phyloP scores from a whole-genome alignment of 352 stramenopile species.

The Phytopythium sindhum region DNA sequence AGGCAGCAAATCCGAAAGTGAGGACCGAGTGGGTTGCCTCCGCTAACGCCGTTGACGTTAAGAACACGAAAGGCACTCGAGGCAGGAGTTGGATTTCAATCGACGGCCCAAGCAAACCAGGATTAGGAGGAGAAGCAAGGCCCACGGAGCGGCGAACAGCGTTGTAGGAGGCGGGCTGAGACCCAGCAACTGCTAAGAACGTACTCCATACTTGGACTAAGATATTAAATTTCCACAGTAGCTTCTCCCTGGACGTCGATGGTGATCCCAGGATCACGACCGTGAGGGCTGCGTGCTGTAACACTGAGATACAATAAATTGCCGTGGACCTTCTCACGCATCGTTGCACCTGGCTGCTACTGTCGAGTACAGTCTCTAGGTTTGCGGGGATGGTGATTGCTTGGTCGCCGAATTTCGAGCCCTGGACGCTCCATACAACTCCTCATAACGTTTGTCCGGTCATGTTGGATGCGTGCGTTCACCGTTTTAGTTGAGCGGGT shows the following conservation, averaged over 20 bases:
- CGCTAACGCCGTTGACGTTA: too few species aligned
- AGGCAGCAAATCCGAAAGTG: slow-evolving; percentile 6
- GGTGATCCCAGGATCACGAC: not conserved
- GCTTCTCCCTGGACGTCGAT: not conserved
- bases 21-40: not conserved
- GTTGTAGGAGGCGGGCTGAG: not conserved
- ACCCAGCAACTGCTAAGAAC: not conserved
- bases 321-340: slow-evolving; percentile 1
- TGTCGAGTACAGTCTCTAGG: too few species aligned
- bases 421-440: not conserved
- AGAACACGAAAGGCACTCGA: not conserved
- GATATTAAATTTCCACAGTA: not conserved
- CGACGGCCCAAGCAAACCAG: not conserved
- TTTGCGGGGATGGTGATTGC: not conserved
- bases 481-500: too few species aligned
- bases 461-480: too few species aligned
- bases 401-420: not conserved
- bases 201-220: not conserved
- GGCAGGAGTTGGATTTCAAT: not conserved
- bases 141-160: not conserved
- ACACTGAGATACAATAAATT: not conserved
- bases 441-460: too few species aligned
- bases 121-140: not conserved
- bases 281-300: not conserved
- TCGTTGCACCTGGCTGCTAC: too few species aligned